Conservation (phyloP, 192 early-diverging fungal genomes). For the Spizellomyces punctatus region DNA sequence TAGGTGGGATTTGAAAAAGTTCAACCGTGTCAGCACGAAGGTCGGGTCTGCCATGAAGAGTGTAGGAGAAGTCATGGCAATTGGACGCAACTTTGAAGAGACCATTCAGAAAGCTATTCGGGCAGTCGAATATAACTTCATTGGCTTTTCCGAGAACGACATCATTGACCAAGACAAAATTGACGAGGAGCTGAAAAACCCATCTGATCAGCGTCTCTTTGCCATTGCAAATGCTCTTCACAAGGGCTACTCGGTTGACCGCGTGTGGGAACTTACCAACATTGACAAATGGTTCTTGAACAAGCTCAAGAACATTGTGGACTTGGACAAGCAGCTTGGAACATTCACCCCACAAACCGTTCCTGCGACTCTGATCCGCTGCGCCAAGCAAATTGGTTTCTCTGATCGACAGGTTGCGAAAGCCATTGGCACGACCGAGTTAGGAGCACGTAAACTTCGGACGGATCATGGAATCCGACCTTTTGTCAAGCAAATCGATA, state of each 20-base stretch:
- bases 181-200: slow-evolving; percentile 86
- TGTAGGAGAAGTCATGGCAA: slow-evolving; percentile 98
- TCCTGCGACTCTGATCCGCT: slow-evolving; percentile 55
- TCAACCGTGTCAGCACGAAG: slow-evolving; percentile 87
- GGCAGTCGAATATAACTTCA: slow-evolving; percentile 84
- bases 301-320: slow-evolving; percentile 87
- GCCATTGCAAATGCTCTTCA: slow-evolving; percentile 96
- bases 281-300: slow-evolving; percentile 99
- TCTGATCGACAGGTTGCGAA: slow-evolving; percentile 88
- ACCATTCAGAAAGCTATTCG: slow-evolving; percentile 96
- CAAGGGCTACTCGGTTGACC: slow-evolving; percentile 88
- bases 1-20: slow-evolving; percentile 90
- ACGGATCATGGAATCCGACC: slow-evolving; percentile 81
- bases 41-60: slow-evolving; percentile 94
- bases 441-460: slow-evolving; percentile 83
- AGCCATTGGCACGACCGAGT: slow-evolving; percentile 78
- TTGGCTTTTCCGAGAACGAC: slow-evolving; percentile 74
- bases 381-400: slow-evolving; percentile 95
- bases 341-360: slow-evolving; percentile 66
- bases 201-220: slow-evolving; percentile 93
- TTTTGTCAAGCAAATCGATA: slow-evolving; percentile 99
- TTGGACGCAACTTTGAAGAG: slow-evolving; percentile 97
- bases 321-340: slow-evolving; percentile 72
- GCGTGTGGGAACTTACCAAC: slow-evolving; percentile 85
- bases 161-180: slow-evolving; percentile 72